Base-by-base conservation (phyloP, 2,329 filamentous ascomycete genomes). In the Coniochaeta ligniaria region DNA sequence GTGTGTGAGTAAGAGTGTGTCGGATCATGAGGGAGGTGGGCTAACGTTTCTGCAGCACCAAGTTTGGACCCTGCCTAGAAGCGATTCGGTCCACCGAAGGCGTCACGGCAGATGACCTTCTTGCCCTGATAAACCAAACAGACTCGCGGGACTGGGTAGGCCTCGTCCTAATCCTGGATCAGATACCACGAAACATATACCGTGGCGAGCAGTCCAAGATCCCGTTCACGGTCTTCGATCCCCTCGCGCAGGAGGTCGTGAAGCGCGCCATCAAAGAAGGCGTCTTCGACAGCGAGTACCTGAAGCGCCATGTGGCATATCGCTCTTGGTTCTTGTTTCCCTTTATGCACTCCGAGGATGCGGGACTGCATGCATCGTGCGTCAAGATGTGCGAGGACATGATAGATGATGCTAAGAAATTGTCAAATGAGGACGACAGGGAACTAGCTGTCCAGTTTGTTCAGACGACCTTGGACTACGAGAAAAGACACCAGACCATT, bases 151-250 rank as follows among this genome's bases (percentile, higher is more conserved):
- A 64, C 59, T 65, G 62, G 62, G 72, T 85, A 5, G 74, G 73
- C 54, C 66, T 84, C 3, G 65, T 80, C 9, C 61, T 85, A 6
- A 71, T 85, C 8, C 73, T 85, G 4, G 82, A 85, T 62, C 82
- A 85, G 64, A 73, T 84, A 47, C 73, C 81, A 0, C 76, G 82
- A 1, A 83, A 85, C 62, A 74, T 80, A 61, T 80, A 76, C 68
- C 79, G 82, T 16, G 75, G 72, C 0, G 72, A 72, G 2, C 70
- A 80, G 22, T 68, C 69, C 3, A 64, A 38, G 16, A 45, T 76
- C 1, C 75, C 82, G 3, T 83, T 82, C 66, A 70, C 60, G 0
- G 76, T 79, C 61, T 83, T 82, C 63, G 81, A 84, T 61, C 75
- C 74, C 3, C 71, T 84, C 1, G 71, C 75, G 0, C 66, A 69